These are phyloP conservation scores for Ustilago esculenta DNA, from an alignment of 1,284 basidiomycete species.

Conservation along the genomic window DNA sequence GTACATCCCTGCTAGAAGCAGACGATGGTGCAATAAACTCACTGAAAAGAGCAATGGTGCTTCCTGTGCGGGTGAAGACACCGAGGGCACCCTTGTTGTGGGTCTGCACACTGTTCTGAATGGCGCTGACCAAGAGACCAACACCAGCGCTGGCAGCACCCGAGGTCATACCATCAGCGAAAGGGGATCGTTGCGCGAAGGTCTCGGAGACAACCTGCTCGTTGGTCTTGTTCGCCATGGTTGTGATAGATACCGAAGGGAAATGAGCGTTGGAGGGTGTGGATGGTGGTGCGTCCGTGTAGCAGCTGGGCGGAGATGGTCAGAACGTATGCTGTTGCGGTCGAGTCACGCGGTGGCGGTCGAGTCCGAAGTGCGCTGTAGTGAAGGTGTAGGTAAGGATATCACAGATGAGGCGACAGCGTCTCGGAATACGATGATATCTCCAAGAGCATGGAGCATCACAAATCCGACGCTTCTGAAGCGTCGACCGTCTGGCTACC, in stretches of 20 bases:
- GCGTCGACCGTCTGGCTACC: neutral
- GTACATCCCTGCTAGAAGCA: too few species aligned
- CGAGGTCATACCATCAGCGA: constrained; percentile 55
- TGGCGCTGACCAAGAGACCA: constrained; percentile 60
- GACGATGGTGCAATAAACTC: constrained; percentile 5
- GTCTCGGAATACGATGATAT: neutral
- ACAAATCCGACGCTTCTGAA: neutral
- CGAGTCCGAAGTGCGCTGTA: neutral
- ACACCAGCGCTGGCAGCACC: constrained; percentile 49
- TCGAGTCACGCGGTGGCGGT: neutral
- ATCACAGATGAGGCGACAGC: constrained; percentile 4
- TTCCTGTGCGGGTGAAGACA: constrained; percentile 80
- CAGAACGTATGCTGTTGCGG: neutral
- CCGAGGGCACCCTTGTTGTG: constrained; percentile 89
- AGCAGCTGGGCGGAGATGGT: neutral
- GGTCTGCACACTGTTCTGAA: constrained; percentile 63
- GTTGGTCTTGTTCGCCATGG: constrained; percentile 39
- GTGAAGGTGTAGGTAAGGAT: neutral
- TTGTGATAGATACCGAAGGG: neutral
- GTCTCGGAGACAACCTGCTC: constrained; percentile 48
- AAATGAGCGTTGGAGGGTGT: too few species aligned
- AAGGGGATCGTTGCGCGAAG: constrained; percentile 50
- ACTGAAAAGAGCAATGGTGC: constrained; percentile 81
- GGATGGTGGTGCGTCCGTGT: neutral
- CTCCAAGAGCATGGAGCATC: constrained; percentile 6